These are phyloP conservation scores for Prunus kanzakura DNA, from an alignment of 306 rosid species.

Conservation along the genomic window DNA sequence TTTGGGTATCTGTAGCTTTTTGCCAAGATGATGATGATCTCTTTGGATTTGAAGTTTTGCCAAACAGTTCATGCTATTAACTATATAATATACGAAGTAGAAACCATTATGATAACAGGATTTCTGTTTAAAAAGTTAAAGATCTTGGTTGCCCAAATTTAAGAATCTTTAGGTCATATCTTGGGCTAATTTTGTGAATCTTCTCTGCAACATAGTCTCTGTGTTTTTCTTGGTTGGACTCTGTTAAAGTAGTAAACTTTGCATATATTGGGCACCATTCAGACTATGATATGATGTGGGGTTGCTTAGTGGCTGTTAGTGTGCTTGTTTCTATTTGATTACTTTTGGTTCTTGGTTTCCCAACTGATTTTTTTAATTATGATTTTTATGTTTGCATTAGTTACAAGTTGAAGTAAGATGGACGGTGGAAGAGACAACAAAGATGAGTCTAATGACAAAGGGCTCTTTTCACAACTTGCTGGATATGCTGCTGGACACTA, in stretches of 20 bases:
- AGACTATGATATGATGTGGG: neutral
- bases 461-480: conserved; percentile 56
- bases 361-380: neutral
- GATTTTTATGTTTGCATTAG: neutral
- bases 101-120: neutral
- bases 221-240: neutral
- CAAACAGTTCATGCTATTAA: neutral
- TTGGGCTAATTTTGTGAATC: neutral
- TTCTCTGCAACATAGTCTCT: neutral
- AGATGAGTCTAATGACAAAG: conserved; percentile 50
- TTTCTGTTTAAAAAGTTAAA: neutral
- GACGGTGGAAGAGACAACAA: conserved; percentile 49
- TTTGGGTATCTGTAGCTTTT: neutral
- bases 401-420: conserved; percentile 36
- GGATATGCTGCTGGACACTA: conserved; percentile 41
- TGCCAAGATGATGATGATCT: neutral
- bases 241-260: neutral
- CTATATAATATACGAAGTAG: neutral
- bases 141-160: neutral
- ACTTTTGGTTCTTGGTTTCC: neutral
- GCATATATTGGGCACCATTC: neutral
- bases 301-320: neutral
- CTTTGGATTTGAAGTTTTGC: neutral
- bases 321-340: neutral
- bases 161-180: neutral